Evolutionary conservation across 2,329 filamentous ascomycete species (phyloP), one percentile per base, ranked within the genome.

Genomic region (Trematosphaeria pertusa): DNA sequence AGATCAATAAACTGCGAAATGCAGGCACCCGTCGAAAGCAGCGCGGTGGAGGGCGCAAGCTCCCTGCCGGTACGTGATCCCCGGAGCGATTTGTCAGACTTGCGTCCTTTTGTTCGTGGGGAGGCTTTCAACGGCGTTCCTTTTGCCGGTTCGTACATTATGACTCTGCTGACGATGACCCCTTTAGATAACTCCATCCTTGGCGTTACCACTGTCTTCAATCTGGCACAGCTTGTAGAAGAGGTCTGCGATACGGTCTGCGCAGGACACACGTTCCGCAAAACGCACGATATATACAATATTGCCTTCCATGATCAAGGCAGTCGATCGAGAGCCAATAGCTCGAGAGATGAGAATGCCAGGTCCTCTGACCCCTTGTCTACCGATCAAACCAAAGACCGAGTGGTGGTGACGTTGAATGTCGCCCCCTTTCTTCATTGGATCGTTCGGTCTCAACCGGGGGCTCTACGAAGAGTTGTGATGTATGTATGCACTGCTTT

Each of bases 191-290:
- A 65, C 20, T 64, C 64, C 0, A 64, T 65, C 3, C 54, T 67
- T 15, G 64, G 64, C 9, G 58, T 68, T 15, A 67, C 63, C 3
- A 60, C 63, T 11, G 61, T 65, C 15, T 65, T 68, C 14, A 59
- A 67, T 38, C 44, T 68, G 15, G 61, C 62, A 2, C 59, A 65
- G 34, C 33, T 67, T 10, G 57, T 78, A 0, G 81, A 82, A 59
- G 80, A 82, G 52, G 80, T 81, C 0, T 74, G 81, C 4, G 80
- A 83, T 46, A 80, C 81, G 1, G 79, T 83, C 4, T 79, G 71
- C 56, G 70, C 74, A 24, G 81, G 81, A 0, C 78, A 82, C 31
- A 68, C 66, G 0, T 76, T 76, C 54, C 70, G 62, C 10, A 62
- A 64, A 38, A 55, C 58, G 9, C 62, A 64, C 17, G 53, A 57